Evolutionary conservation across 306 rosid species (phyloP), one percentile per base, ranked within the genome.

Genomic region (Hippophae rhamnoides): DNA sequence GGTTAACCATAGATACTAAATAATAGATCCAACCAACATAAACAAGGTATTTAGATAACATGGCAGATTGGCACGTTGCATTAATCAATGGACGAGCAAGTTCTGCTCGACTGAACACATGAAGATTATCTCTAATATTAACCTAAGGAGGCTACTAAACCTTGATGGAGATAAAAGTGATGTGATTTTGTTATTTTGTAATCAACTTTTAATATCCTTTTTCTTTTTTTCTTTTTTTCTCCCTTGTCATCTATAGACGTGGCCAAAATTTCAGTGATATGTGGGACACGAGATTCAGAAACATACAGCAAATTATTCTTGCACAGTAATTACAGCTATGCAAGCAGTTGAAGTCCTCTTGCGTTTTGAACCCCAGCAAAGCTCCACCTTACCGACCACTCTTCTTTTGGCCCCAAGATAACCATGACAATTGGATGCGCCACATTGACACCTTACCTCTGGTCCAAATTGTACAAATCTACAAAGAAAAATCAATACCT

Each of bases 401-500:
- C 78, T 86, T 81, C 77, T 90, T 76, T 82, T 86, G 27, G 69
- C 72, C 57, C 97, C 97, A n/a, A 90, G 86, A 80, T 76, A 84
- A 52, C 97, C 89, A 71, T 80, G 94, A 68, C 97, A 90, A 60
- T 82, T 86, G 62, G 73, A 46, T 13, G 97, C 85, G 52, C 95
- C 94, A 56, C 95, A 86, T 25, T 69, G 77, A 65, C 95, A 90
- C 66, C 69, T 74, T 66, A 86, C 97, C 81, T 90, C 95, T 0
- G 90, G 83, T 74, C 97, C 97, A 62, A 90, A 90, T 79, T 90
- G 94, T 71, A 90, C 95, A 75, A 90, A 90, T 74, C 97, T 86
- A 57, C 68, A 69, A 65, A 57, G 11, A 41, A 13, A 47, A 62
- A 58, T 60, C 41, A 48, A 45, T 49, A 70, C 14, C 44, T 51